Evolutionary conservation across 768 basidiomycete species (phyloP).

Genomic region (Trametes cinnabarina): DNA sequence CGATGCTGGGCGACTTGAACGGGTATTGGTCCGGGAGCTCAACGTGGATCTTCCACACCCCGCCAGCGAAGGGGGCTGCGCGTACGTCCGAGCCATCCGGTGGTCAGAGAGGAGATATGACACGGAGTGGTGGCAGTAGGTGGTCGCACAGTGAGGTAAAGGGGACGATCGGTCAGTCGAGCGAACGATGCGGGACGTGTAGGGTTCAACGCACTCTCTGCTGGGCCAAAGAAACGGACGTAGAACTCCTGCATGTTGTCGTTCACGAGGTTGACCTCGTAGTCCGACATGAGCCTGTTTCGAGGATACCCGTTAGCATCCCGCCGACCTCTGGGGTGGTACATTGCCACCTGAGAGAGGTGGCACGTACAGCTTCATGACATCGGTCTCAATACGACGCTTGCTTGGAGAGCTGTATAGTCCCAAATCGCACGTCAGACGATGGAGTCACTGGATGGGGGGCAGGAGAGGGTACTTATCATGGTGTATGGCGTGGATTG

Average conservation of each 20-base stretch:
- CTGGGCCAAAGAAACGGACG: conserved; percentile 90
- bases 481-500: conserved; percentile 36
- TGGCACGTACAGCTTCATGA: conserved; percentile 89
- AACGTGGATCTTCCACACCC: conserved; percentile 99
- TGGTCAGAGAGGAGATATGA: neutral
- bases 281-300: conserved; percentile 93
- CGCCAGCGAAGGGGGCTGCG: conserved; percentile 92
- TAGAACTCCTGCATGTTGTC: conserved; percentile 99
- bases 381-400: conserved; percentile 97
- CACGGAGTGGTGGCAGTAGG: neutral
- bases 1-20: conserved; percentile 98
- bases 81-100: neutral
- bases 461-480: conserved; percentile 47
- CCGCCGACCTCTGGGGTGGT: no score
- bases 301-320: neutral
- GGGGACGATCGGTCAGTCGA: no score
- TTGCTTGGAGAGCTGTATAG: conserved; percentile 76
- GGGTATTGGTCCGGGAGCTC: conserved; percentile 98
- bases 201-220: conserved; percentile 70
- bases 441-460: neutral
- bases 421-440: conserved; percentile 30
- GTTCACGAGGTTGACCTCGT: conserved; percentile 95
- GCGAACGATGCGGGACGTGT: neutral
- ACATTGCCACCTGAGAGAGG: neutral
- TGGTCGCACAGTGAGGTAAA: neutral